phyloP scores from a whole-genome alignment of 345 rosid species.

The Durio zibethinus region DNA sequence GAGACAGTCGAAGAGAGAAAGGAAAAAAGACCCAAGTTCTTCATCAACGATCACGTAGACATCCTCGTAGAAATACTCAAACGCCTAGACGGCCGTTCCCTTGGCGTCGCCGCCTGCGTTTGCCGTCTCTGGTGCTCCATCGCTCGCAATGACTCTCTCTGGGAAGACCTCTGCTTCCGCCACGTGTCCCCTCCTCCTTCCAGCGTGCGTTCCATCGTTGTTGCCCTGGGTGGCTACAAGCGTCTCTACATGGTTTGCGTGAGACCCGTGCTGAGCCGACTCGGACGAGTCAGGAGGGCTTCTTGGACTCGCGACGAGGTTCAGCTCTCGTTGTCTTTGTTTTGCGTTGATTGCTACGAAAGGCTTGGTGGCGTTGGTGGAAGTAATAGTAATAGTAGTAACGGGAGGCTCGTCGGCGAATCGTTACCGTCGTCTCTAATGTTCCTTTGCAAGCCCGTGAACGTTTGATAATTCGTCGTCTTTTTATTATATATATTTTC shows the following conservation, averaged over 20 bases:
- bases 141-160: slow-evolving; percentile 64
- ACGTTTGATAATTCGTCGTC: slow-evolving; percentile 42
- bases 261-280: slow-evolving; percentile 57
- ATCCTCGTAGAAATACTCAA: slow-evolving; percentile 68
- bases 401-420: slow-evolving; percentile 29
- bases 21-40: slow-evolving; percentile 38
- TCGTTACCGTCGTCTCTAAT: slow-evolving; percentile 68
- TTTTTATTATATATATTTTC: background rate
- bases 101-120: slow-evolving; percentile 78
- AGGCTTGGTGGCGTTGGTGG: slow-evolving; percentile 48
- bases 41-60: slow-evolving; percentile 83
- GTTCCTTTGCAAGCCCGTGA: slow-evolving; percentile 85
- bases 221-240: slow-evolving; percentile 86
- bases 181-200: slow-evolving; percentile 62
- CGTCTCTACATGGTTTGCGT: slow-evolving; percentile 82
- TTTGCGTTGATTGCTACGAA: slow-evolving; percentile 79
- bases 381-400: slow-evolving; percentile 12
- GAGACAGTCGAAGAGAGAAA: slow-evolving; percentile 3
- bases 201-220: slow-evolving; percentile 53
- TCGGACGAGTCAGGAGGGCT: slow-evolving; percentile 22
- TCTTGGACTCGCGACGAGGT: slow-evolving; percentile 59
- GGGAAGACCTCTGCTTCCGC: slow-evolving; percentile 93
- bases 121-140: slow-evolving; percentile 85
- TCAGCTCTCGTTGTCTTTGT: slow-evolving; percentile 83
- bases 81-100: slow-evolving; percentile 81